Evolutionary conservation across 208 protist species (phyloP), one percentile per base, ranked within the genome.

Genomic region (Acanthamoeba triangularis): DNA sequence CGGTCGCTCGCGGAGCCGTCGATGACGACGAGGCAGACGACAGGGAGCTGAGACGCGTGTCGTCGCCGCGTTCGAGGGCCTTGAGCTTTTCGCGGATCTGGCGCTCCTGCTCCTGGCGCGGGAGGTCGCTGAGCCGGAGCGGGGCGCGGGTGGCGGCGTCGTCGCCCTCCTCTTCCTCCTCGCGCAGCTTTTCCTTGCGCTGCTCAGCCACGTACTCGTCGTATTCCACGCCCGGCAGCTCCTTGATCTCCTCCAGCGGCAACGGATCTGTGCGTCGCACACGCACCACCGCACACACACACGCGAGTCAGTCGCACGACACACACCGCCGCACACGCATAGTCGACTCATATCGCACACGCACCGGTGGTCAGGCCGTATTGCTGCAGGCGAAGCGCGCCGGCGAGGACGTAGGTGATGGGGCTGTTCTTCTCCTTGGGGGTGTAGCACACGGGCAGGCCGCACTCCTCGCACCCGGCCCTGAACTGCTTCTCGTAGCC

Each of bases 361-460:
- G 80, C 33, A 88, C 80, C 80, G 8, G 47, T 63, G 52, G 30
- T 63, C 6, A 14, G 25, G 47, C 80, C 80, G 87, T 93, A 93
- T 30, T 93, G 61, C 35, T 93, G 87, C 13, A 67, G 87, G 28
- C 63, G 87, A 18, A 93, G 87, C 4, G 61, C 35, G 52, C 87
- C 87, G n/a, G 54, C n/a, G n/a, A 93, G 35, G 28, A 93, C 41
- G 44, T 93, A 93, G 61, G 87, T 93, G 54, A 93, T 67, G n/a
- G 54, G 61, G 87, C 63, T 74, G 35, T 33, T 44, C 54, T 93
- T 74, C 28, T 69, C 59, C 63, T 93, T 67, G n/a, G 61, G 37
- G 11, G 63, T 67, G 87, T 93, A 93, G 47, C 87, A 76, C 41
- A 93, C 44, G 52, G 87, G 87, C 3, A 93, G 87, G 23, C 63